Percentiles rank a stretch among this genome's conserved stretches.
Conservation (phyloP, 2,329 filamentous ascomycete genomes). For the Aspergillus puulaauensis region DNA sequence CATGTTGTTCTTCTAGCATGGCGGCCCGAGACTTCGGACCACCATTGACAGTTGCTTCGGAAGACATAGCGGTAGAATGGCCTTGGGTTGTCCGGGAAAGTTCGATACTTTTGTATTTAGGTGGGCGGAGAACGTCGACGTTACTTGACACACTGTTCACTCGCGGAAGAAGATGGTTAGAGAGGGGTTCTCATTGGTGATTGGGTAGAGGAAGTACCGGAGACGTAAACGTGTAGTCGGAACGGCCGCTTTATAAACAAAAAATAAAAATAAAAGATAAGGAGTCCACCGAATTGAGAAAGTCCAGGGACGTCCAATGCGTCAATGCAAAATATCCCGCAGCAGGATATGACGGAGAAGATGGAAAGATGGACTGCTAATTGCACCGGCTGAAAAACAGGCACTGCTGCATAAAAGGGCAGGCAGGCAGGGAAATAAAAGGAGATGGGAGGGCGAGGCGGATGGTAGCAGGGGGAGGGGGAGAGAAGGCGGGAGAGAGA, state of each 20-base stretch:
- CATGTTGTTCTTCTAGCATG: conserved; percentile 54
- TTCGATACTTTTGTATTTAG: not conserved
- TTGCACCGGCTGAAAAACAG: conserved; percentile 18
- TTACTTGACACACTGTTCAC: not conserved
- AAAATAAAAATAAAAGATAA: not conserved
- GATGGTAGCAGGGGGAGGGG: conserved; percentile 12
- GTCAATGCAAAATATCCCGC: not conserved
- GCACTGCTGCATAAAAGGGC: conserved; percentile 15
- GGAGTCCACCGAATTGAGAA: not conserved
- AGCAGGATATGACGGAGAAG: not conserved
- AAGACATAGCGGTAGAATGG: conserved; percentile 29
- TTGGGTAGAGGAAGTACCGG: not conserved
- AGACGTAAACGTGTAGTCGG: not conserved
- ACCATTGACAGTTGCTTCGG: conserved; percentile 36
- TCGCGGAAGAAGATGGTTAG: not conserved
- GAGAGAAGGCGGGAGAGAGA: conserved; percentile 9
- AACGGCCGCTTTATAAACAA: not conserved
- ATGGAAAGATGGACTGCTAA: conserved; percentile 17
- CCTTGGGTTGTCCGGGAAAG: not conserved
- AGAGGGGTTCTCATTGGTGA: not conserved
- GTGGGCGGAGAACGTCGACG: not conserved
- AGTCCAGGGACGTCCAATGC: not conserved
- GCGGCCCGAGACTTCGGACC: conserved; percentile 51
- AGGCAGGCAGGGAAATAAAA: conserved; percentile 17
- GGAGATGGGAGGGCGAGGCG: conserved; percentile 16